Base-by-base conservation (phyloP, 805 yeast genomes). In the Candida taoyuanica region DNA sequence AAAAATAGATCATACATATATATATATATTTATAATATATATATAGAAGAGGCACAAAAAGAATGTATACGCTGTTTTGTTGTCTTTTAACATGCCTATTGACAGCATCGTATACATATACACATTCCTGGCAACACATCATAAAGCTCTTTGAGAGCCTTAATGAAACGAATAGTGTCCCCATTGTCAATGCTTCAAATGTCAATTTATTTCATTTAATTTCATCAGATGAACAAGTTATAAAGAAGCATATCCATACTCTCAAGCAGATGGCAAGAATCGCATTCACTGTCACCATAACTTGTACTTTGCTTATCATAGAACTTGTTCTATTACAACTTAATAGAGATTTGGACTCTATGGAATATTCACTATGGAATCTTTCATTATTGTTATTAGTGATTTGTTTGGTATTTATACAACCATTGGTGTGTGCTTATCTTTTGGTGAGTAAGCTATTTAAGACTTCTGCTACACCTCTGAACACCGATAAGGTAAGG, bases 261-360 rank as follows among this genome's bases (percentile, higher is more conserved):
- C 29, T 40, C 9, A 44, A 49, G 20, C 27, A 25, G 12, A 7
- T 40, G 1, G 43, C 56, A 1, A 43, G 55, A 14, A 20, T 49
- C 7, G 36, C 41, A 3, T 54, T 54, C 34, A 37, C 57, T 6
- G 17, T 41, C n/a, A 54, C 48, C 1, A 34, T 48, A 8, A 39
- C 52, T 2, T 29, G 42, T 2, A 47, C 49, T 5, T 36, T 53
- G 8, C 21, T 49, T 3, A 44, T 50, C 21, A 47, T 52, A 24
- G 55, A 53, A 23, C 49, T 53, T 29, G 47, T 53, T 7, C 43
- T 53, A 12, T 39, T 47, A n/a, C 53, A 48, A 32, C 36, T 52
- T n/a, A 35, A 44, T 17, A 27, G 34, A 4, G 30, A 39, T 8
- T 31, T 43, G 7, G 26, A 27, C 13, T 40, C 42, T 5, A 24